Conservation (phyloP, 1,284 basidiomycete species). For the Pyrrhoderma noxium region DNA sequence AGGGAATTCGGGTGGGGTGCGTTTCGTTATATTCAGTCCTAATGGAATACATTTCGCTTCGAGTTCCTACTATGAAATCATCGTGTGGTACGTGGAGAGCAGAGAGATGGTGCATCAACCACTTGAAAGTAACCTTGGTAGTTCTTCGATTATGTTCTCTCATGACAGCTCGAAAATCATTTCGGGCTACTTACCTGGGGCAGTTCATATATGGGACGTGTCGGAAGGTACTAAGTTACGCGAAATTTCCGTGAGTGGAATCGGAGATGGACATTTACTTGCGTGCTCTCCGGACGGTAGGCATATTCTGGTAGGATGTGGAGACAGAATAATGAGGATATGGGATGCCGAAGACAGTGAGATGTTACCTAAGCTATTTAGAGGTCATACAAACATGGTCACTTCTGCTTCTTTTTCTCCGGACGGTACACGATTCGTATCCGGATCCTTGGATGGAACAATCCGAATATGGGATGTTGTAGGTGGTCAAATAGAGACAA, state of each 20-base stretch:
- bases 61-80: too few species aligned
- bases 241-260: neutral
- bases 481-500: too few species aligned
- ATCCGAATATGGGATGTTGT: neutral
- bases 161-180: too few species aligned
- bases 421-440: conserved; percentile 1
- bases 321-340: neutral
- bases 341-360: neutral
- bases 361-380: neutral
- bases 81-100: neutral
- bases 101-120: neutral
- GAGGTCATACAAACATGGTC: too few species aligned
- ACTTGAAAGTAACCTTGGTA: too few species aligned
- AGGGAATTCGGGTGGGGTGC: neutral
- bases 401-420: neutral
- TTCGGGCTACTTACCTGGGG: too few species aligned
- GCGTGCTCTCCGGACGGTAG: neutral
- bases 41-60: neutral
- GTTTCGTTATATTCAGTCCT: conserved; percentile 9
- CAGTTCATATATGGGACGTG: too few species aligned
- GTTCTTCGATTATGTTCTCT: neutral
- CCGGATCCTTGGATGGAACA: neutral
- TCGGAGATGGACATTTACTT: neutral
- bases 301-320: neutral
- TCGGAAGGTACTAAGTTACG: neutral